Base-by-base conservation (phyloP, 2,329 filamentous ascomycete genomes). In the Penicillium capsulatum region DNA sequence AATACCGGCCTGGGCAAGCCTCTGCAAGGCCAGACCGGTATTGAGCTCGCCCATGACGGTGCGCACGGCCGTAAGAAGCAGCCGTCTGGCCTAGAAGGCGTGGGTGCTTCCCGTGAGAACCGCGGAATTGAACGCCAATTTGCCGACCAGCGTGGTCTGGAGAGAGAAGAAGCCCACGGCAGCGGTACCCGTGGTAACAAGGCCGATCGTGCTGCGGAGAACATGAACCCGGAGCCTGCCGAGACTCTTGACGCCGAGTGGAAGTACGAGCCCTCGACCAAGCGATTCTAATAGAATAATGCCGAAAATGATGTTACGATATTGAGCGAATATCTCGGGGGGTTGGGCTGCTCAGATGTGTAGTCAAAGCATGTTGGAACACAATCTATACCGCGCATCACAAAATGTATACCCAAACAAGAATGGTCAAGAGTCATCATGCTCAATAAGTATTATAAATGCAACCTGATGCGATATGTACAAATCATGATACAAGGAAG, bases 1-100 rank as follows among this genome's bases (percentile, higher is more conserved):
- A 64, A 80, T 61, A 68, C 61, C 0, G 75, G 76, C 0, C 53
- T 77, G 1, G 76, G 76, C 2, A 68, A 77, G 38, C 76, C 76
- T 2, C 60, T 66, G 7, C 60, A 64, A 33, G 75, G 72, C 15
- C 66, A 77, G 61, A 71, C 69, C 13, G 69, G 61, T 38, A 55
- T 48, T 2, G 75, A 79, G 57, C 41, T 73, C 7, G 58, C 51
- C 6, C 71, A 76, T 40, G 71, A 74, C 26, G 70, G 70, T 4
- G 52, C 65, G 34, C 55, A 63, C 30, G 59, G 60, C 9, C 57
- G 67, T 5, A 73, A 70, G 53, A 65, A 69, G 39, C 51, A 66
- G 7, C 53, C 64, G 2, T 48, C 58, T 1, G 71, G 73, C 3
- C 50, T 72, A 4, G 67, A 71, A 35, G 72, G 71, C 2, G 59